Evolutionary conservation across 352 stramenopile species (phyloP).

Genomic region (Phytophthora boehmeriae): DNA sequence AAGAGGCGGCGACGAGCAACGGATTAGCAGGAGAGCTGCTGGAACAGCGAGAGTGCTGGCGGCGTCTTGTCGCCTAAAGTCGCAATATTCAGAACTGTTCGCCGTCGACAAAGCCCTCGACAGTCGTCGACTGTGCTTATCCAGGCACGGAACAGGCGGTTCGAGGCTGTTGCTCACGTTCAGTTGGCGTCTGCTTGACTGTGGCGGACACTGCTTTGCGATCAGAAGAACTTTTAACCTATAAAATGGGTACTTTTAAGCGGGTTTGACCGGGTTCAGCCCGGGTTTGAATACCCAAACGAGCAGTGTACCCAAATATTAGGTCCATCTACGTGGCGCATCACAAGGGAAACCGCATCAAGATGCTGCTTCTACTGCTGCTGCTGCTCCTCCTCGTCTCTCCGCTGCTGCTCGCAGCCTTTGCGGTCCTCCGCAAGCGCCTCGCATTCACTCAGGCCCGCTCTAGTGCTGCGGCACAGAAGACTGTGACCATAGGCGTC

Average conservation of each 20-base stretch:
- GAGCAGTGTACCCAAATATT: constrained; percentile 10
- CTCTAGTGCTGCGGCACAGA: constrained; percentile 16
- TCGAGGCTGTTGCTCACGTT: not conserved
- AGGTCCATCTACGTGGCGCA: constrained; percentile 8
- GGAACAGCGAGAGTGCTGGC: not conserved
- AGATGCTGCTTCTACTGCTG: constrained; percentile 17
- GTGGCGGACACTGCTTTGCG: constrained; percentile 3
- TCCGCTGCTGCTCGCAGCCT: constrained; percentile 7
- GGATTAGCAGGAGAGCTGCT: not conserved
- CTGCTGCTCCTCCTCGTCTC: constrained; percentile 32
- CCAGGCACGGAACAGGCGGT: not conserved
- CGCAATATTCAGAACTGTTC: constrained; percentile 25
- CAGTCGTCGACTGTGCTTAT: too few relatives aligned
- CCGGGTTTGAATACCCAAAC: too few relatives aligned
- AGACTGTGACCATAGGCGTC: constrained; percentile 77
- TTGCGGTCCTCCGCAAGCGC: constrained; percentile 50
- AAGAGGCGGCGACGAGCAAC: not conserved
- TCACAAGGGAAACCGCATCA: not conserved
- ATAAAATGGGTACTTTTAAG: too few relatives aligned
- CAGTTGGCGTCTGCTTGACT: not conserved
- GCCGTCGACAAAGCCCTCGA: not conserved
- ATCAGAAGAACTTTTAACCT: too few relatives aligned
- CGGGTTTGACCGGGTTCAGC: too few relatives aligned
- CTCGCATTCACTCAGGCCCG: constrained; percentile 42
- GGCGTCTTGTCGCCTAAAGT: not conserved